Conservation (phyloP, 2,329 filamentous ascomycete species). For the Neopestalotiopsis sp. region DNA sequence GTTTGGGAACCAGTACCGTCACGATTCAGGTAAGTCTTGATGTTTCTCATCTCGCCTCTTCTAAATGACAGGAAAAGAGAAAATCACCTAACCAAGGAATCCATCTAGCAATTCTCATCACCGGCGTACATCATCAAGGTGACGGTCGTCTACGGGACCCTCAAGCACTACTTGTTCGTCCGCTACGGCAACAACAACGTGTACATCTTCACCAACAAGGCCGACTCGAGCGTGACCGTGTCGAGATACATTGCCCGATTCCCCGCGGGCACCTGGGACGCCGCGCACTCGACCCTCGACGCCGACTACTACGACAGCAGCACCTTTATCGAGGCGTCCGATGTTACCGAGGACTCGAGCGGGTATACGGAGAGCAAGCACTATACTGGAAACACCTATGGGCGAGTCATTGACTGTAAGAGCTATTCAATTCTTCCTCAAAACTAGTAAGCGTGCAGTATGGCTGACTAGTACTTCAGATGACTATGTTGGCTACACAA, state of each 20-base stretch:
- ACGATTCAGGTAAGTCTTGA: slow-evolving; percentile 26
- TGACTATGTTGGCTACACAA: slow-evolving; percentile 43
- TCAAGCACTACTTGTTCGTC: slow-evolving; percentile 41
- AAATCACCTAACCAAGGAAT: neutral
- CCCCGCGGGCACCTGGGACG: slow-evolving; percentile 31
- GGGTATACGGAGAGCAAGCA: slow-evolving; percentile 45
- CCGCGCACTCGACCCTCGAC: slow-evolving; percentile 32
- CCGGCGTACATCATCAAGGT: slow-evolving; percentile 39
- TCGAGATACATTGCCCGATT: slow-evolving; percentile 44
- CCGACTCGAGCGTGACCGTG: slow-evolving; percentile 41
- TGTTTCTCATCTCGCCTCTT: neutral
- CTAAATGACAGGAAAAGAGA: neutral
- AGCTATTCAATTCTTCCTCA: neutral
- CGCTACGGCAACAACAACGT: slow-evolving; percentile 43
- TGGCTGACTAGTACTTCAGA: slow-evolving; percentile 26
- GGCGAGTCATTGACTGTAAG: slow-evolving; percentile 39
- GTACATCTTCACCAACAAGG: slow-evolving; percentile 49
- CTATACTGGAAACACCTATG: slow-evolving; percentile 43
- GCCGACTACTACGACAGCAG: slow-evolving; percentile 38
- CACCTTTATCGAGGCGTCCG: slow-evolving; percentile 40
- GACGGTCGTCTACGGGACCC: slow-evolving; percentile 37
- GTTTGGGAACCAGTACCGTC: slow-evolving; percentile 37
- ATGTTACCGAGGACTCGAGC: slow-evolving; percentile 32
- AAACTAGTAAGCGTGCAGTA: neutral
- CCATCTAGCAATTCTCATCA: slow-evolving; percentile 23